phyloP scores from a whole-genome alignment of 805 yeast species.

The Suhomyces prunicola region DNA sequence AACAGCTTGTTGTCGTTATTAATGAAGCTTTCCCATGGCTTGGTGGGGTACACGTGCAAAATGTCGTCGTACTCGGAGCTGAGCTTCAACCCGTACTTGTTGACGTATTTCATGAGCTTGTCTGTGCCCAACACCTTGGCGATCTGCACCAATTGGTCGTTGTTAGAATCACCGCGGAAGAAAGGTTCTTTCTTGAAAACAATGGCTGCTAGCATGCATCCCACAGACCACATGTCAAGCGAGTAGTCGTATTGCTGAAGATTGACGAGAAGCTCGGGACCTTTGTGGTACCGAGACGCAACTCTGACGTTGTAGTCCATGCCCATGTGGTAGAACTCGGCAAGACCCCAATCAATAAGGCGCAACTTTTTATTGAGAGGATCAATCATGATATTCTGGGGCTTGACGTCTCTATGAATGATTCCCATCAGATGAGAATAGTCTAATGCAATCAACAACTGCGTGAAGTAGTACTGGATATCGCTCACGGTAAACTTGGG shows the following conservation, averaged over 20 bases:
- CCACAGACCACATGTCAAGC: slow-evolving; percentile 89
- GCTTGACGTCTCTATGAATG: slow-evolving; percentile 94
- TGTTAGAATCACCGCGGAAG: slow-evolving; percentile 86
- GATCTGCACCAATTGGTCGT: slow-evolving; percentile 87
- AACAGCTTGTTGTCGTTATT: slow-evolving; percentile 67
- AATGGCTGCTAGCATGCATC: slow-evolving; percentile 89
- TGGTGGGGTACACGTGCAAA: slow-evolving; percentile 63
- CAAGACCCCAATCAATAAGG: slow-evolving; percentile 93
- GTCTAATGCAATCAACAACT: slow-evolving; percentile 79
- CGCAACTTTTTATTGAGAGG: slow-evolving; percentile 67
- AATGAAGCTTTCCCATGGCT: slow-evolving; percentile 83
- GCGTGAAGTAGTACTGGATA: slow-evolving; percentile 78
- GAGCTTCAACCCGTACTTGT: slow-evolving; percentile 67
- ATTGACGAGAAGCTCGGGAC: slow-evolving; percentile 87
- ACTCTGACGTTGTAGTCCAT: slow-evolving; percentile 90
- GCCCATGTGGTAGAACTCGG: slow-evolving; percentile 89
- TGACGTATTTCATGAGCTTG: slow-evolving; percentile 63
- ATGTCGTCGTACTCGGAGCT: slow-evolving; percentile 76
- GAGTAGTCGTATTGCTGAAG: slow-evolving; percentile 88
- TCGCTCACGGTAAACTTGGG: slow-evolving; percentile 74
- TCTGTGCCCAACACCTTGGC: slow-evolving; percentile 86
- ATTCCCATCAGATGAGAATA: slow-evolving; percentile 93
- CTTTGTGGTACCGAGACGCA: slow-evolving; percentile 89
- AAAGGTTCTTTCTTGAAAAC: slow-evolving; percentile 89
- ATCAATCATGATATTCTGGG: slow-evolving; percentile 94